phyloP scores from a whole-genome alignment of 1,284 basidiomycete genomes.

The Irpex lacteus region DNA sequence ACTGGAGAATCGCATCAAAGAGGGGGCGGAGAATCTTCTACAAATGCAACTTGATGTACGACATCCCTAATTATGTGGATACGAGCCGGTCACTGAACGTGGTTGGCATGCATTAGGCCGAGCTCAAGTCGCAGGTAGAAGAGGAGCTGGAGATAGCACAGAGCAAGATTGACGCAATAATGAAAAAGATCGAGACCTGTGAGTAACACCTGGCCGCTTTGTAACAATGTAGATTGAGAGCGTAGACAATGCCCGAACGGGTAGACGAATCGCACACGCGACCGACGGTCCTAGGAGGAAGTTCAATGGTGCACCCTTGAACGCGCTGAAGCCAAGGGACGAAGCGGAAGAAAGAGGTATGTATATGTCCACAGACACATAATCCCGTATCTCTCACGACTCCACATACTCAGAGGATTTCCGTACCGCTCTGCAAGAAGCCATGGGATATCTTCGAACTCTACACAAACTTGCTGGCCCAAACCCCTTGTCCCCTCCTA shows the following conservation, averaged over 20 bases:
- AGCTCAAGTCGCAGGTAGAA: slow-evolving; percentile 70
- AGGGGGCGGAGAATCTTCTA: slow-evolving; percentile 83
- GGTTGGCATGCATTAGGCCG: slow-evolving; percentile 41
- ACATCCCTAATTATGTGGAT: slow-evolving; percentile 4
- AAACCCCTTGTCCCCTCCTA: slow-evolving; percentile 38
- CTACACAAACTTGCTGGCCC: slow-evolving; percentile 40
- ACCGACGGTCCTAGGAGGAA: slow-evolving; percentile 33
- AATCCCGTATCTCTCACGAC: neutral
- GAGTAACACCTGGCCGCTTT: slow-evolving; percentile 20
- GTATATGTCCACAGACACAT: neutral
- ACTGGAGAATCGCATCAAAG: slow-evolving; percentile 75
- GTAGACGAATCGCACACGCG: slow-evolving; percentile 34
- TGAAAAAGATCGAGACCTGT: slow-evolving; percentile 62
- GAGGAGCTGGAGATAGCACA: slow-evolving; percentile 74
- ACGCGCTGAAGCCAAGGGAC: slow-evolving; percentile 15
- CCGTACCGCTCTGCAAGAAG: slow-evolving; percentile 62
- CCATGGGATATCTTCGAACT: slow-evolving; percentile 51
- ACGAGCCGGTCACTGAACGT: slow-evolving; percentile 10
- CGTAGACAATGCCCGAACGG: slow-evolving; percentile 31
- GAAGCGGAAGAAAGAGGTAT: slow-evolving; percentile 29
- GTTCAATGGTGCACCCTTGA: slow-evolving; percentile 29
- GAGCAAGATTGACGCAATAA: slow-evolving; percentile 67
- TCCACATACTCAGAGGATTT: slow-evolving; percentile 54
- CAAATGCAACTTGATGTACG: slow-evolving; percentile 62
- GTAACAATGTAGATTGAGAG: slow-evolving; percentile 8